Evolutionary conservation across 2,329 filamentous ascomycete genomes (phyloP).

Genomic region (Penicillium sp.): DNA sequence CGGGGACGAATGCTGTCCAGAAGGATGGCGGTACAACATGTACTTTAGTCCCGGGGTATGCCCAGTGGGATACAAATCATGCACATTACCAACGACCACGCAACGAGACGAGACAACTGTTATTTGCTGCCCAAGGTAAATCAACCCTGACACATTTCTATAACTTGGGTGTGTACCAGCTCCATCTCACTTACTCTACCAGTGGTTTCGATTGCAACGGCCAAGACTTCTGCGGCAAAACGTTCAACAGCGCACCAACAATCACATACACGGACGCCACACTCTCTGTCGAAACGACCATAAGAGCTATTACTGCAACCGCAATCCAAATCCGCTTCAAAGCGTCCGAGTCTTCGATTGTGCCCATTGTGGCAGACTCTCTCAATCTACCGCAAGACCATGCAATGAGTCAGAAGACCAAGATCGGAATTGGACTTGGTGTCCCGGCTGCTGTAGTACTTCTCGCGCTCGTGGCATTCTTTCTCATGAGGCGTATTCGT

Average conservation of each 20-base stretch:
- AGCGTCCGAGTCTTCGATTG: conserved; percentile 16
- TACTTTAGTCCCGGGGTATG: conserved; percentile 25
- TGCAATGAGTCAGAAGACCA: background rate
- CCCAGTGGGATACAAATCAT: conserved; percentile 18
- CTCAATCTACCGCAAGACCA: conserved; percentile 2
- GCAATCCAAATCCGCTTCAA: conserved; percentile 23
- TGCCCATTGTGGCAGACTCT: conserved; percentile 12
- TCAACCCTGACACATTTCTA: background rate
- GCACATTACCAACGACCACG: conserved; percentile 16
- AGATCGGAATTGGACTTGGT: conserved; percentile 2
- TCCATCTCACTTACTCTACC: background rate
- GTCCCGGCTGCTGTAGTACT: background rate
- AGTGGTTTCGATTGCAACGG: conserved; percentile 15
- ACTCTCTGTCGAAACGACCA: conserved; percentile 6
- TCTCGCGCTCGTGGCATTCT: background rate
- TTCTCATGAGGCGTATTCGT: background rate
- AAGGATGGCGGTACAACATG: conserved; percentile 11
- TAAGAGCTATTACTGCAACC: conserved; percentile 16
- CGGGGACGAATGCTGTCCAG: conserved; percentile 18
- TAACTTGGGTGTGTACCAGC: no score
- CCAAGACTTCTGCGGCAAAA: conserved; percentile 14
- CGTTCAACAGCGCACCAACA: conserved; percentile 9
- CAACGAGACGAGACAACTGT: conserved; percentile 20
- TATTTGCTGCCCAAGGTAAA: conserved; percentile 21
- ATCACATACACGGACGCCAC: conserved; percentile 15